These are phyloP conservation scores for Aspergillus taichungensis DNA, from an alignment of 495 filamentous ascomycete genomes.

Conservation along the genomic window DNA sequence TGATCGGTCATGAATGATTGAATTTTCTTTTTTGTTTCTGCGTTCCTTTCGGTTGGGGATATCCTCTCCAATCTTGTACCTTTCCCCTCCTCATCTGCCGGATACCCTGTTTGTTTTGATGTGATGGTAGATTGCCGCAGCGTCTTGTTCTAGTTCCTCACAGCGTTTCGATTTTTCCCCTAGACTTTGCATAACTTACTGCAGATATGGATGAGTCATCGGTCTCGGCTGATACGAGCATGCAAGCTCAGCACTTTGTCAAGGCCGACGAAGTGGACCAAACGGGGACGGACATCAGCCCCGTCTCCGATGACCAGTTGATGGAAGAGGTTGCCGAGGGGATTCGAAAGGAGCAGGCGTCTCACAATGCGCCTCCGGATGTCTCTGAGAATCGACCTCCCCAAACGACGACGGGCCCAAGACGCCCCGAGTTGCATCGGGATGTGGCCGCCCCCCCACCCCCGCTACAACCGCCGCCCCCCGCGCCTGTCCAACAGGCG, in stretches of 20 bases:
- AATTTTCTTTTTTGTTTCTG: no score
- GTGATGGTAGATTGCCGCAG: no score
- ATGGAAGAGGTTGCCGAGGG: conserved; percentile 42
- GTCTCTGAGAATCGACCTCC: conserved; percentile 1
- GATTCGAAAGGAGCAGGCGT: conserved; percentile 36
- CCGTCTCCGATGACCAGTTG: conserved; percentile 40
- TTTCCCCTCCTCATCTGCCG: no score
- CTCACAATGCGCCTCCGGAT: conserved; percentile 5
- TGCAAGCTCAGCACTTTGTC: conserved; percentile 38
- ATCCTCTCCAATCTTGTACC: no score
- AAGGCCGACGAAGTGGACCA: conserved; percentile 49
- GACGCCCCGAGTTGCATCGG: conserved; percentile 47
- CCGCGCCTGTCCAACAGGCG: conserved; percentile 40
- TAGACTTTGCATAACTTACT: no score
- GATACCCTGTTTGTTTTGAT: no score
- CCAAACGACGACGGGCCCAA: conserved; percentile 13
- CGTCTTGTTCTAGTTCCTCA: no score
- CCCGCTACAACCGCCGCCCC: conserved; percentile 50
- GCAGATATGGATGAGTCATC: conserved; percentile 24
- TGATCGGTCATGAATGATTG: no score
- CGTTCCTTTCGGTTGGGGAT: no score
- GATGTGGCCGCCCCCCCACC: conserved; percentile 49
- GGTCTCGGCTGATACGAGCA: conserved; percentile 11
- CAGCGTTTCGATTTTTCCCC: no score
- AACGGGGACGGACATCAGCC: conserved; percentile 44